phyloP scores from a whole-genome alignment of 2,329 filamentous ascomycete genomes.

The Stachybotrys elegans region DNA sequence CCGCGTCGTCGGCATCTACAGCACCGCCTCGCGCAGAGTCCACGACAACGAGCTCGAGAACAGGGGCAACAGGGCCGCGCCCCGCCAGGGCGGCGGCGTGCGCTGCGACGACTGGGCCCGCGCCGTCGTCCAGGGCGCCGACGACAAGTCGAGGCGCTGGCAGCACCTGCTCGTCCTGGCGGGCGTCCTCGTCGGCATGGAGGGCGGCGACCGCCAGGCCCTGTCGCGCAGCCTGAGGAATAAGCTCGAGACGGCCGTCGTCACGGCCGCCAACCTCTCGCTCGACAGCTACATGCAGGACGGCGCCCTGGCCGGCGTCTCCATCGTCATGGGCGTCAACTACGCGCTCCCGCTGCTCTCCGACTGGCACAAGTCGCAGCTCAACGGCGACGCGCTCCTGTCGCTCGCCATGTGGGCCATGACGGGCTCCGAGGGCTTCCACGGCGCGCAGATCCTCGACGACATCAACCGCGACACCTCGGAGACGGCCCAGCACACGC shows the following conservation, averaged over 20 bases:
- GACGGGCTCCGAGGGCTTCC: constrained; percentile 67
- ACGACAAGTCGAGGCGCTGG: constrained; percentile 64
- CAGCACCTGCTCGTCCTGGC: constrained; percentile 77
- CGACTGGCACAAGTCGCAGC: constrained; percentile 46
- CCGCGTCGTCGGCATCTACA: constrained; percentile 66
- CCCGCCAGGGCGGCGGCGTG: constrained; percentile 37
- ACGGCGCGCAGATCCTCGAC: constrained; percentile 69
- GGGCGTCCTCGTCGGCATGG: constrained; percentile 73
- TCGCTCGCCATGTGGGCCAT: constrained; percentile 65
- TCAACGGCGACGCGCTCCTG: constrained; percentile 67
- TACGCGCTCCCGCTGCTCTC: constrained; percentile 71
- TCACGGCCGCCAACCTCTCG: constrained; percentile 72
- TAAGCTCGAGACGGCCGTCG: constrained; percentile 68
- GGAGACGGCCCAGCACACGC: constrained; percentile 33
- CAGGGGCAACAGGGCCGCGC: constrained; percentile 21
- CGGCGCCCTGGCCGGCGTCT: constrained; percentile 36
- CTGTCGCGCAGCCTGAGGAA: constrained; percentile 58
- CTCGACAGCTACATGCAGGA: constrained; percentile 43
- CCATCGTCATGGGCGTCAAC: constrained; percentile 67
- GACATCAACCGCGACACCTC: constrained; percentile 63
- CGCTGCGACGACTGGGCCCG: constrained; percentile 49
- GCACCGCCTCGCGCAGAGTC: constrained; percentile 56
- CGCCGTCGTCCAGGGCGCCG: constrained; percentile 52
- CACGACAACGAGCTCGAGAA: constrained; percentile 41
- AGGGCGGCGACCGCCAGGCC: constrained; percentile 56